Conservation (phyloP, 768 basidiomycete species). For the Tricholoma terreum region DNA sequence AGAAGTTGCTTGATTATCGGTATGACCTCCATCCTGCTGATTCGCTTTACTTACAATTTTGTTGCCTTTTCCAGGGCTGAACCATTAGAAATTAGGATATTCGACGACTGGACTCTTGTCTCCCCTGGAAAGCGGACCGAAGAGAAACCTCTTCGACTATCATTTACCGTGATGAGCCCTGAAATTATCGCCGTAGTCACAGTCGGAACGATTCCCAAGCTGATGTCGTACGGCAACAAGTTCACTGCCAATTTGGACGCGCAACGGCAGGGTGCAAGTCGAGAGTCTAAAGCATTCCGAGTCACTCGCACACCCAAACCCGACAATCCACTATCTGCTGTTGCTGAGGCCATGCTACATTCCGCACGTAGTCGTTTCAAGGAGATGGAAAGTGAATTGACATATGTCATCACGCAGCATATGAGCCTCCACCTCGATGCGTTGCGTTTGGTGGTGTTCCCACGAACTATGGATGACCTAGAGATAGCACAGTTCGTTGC, state of each 20-base stretch:
- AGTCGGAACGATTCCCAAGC: constrained; percentile 72
- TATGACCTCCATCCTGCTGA: constrained; percentile 30
- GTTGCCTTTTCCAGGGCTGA: constrained; percentile 53
- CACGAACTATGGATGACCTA: constrained; percentile 71
- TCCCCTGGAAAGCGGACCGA: constrained; percentile 36
- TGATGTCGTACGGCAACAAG: constrained; percentile 71
- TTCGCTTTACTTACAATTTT: background rate
- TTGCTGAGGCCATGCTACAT: constrained; percentile 81
- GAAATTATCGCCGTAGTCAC: constrained; percentile 67
- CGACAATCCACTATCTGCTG: constrained; percentile 77
- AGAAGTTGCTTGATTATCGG: constrained; percentile 73
- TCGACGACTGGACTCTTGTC: constrained; percentile 76
- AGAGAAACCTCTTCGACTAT: constrained; percentile 57
- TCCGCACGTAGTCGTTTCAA: constrained; percentile 71
- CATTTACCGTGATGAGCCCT: constrained; percentile 72
- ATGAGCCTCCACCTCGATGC: constrained; percentile 67
- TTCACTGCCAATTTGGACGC: constrained; percentile 70
- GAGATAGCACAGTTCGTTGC: constrained; percentile 78
- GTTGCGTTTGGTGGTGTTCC: constrained; percentile 72
- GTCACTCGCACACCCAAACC: constrained; percentile 69
- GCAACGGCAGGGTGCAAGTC: constrained; percentile 73
- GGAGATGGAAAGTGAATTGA: constrained; percentile 58
- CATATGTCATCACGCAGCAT: constrained; percentile 64
- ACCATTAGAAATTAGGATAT: constrained; percentile 69
- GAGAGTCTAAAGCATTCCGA: constrained; percentile 76